These are phyloP conservation scores for Talaromyces sp. DNA, from an alignment of 2,329 filamentous ascomycete species.

Conservation along the genomic window DNA sequence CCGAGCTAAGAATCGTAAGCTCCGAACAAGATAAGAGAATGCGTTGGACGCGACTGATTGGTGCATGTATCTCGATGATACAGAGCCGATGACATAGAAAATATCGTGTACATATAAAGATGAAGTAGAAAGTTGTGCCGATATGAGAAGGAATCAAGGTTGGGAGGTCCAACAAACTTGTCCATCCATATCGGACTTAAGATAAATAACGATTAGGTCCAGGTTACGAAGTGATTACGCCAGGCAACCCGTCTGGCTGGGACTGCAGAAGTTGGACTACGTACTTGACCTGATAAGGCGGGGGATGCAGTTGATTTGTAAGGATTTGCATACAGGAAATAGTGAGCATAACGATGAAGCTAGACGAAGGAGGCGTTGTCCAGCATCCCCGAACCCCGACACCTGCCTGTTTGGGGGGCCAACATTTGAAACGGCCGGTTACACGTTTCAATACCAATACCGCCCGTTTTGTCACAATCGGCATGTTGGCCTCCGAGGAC, in stretches of 20 bases:
- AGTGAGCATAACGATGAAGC: neutral
- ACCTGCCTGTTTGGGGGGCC: neutral
- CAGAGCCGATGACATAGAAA: neutral
- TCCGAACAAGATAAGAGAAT: neutral
- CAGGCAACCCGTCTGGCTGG: neutral
- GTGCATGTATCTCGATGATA: neutral
- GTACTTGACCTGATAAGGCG: neutral
- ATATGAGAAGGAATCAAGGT: neutral
- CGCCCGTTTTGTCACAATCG: neutral
- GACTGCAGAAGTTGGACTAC: neutral
- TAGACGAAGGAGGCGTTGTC: neutral
- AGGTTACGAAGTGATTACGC: slow-evolving; percentile 1
- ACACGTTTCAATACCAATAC: slow-evolving; percentile 10
- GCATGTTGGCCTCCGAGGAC: neutral
- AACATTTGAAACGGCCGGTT: neutral
- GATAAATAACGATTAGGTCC: neutral
- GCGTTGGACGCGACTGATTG: neutral
- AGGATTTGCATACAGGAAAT: neutral
- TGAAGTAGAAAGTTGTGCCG: neutral
- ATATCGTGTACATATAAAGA: neutral
- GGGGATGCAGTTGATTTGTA: neutral
- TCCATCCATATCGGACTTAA: slow-evolving; percentile 4
- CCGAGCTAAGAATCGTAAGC: neutral
- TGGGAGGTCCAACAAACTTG: neutral
- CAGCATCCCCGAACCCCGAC: slow-evolving; percentile 5